Conservation (phyloP, 768 basidiomycete genomes). For the Suillus discolor region DNA sequence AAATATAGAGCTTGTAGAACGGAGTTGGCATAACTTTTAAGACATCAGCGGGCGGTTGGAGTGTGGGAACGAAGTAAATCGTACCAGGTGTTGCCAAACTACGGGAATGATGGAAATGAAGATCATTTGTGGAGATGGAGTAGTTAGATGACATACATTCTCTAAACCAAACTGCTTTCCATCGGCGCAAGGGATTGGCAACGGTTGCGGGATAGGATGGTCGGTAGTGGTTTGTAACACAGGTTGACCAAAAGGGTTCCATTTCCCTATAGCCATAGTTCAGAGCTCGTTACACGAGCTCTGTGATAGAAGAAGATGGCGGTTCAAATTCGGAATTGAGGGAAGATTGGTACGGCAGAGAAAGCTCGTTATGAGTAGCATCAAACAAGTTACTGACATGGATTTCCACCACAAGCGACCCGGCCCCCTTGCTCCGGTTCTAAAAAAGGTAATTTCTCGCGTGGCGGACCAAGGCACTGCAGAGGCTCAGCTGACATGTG, state of each 20-base stretch:
- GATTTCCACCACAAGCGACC: conserved; percentile 13
- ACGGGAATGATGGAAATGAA: conserved; percentile 15
- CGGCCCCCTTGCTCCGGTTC: conserved; percentile 17
- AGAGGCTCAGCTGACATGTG: conserved; percentile 8
- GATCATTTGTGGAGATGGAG: background rate
- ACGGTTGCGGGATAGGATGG: conserved; percentile 28
- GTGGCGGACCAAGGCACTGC: conserved; percentile 11
- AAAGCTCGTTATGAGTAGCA: conserved; percentile 8
- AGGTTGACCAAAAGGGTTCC: conserved; percentile 38
- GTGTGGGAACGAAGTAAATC: conserved; percentile 20
- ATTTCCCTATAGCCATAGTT: conserved; percentile 41
- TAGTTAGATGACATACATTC: conserved; percentile 67
- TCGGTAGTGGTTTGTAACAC: conserved; percentile 24
- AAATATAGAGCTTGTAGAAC: conserved; percentile 97
- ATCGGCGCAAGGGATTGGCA: conserved; percentile 58
- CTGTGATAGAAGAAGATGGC: conserved; percentile 3
- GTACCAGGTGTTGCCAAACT: conserved; percentile 98
- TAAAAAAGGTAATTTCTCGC: conserved; percentile 17
- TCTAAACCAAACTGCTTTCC: conserved; percentile 94
- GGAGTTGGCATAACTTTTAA: conserved; percentile 92
- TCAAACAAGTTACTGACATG: conserved; percentile 19
- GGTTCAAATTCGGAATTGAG: conserved; percentile 16
- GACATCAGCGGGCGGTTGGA: conserved; percentile 20
- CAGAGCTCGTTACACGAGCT: conserved; percentile 12
- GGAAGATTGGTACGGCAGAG: conserved; percentile 14